Percentiles rank a stretch among this genome's conserved stretches.
phyloP scores from a whole-genome alignment of 768 basidiomycete genomes.

The Boletellus emodensis region DNA sequence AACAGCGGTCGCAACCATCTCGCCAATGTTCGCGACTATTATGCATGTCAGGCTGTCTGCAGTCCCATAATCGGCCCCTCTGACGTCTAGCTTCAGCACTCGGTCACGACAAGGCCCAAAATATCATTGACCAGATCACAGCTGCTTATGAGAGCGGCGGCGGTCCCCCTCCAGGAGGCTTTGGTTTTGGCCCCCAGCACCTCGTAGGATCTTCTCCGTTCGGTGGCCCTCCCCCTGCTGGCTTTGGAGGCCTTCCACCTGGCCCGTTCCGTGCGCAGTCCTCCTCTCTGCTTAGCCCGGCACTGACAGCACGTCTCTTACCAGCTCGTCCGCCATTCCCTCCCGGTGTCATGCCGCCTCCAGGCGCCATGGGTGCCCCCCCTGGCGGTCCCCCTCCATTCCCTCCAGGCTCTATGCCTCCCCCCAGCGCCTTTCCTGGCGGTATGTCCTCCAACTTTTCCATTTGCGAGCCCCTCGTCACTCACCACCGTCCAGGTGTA shows the following conservation, averaged over 20 bases:
- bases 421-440: conserved; percentile 46
- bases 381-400: conserved; percentile 68
- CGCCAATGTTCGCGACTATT: conserved; percentile 95
- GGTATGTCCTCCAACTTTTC: conserved; percentile 33
- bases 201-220: conserved; percentile 54
- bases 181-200: conserved; percentile 82
- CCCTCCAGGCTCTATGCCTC: conserved; percentile 56
- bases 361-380: conserved; percentile 49
- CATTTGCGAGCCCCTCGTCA: background rate
- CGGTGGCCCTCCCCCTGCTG: conserved; percentile 46
- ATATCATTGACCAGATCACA: conserved; percentile 97
- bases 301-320: conserved; percentile 8
- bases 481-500: conserved; percentile 24
- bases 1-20: conserved; percentile 97
- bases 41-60: conserved; percentile 63
- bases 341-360: conserved; percentile 48
- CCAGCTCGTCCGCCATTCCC: conserved; percentile 69
- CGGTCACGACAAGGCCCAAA: conserved; percentile 96
- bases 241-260: conserved; percentile 47
- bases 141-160: conserved; percentile 85
- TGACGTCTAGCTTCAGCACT: conserved; percentile 48
- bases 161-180: conserved; percentile 83
- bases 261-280: conserved; percentile 16
- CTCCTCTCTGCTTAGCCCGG: background rate
- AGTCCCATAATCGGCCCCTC: background rate